These are phyloP conservation scores for Cystofilobasidium macerans DNA, from an alignment of 768 basidiomycete species.

Conservation along the genomic window DNA sequence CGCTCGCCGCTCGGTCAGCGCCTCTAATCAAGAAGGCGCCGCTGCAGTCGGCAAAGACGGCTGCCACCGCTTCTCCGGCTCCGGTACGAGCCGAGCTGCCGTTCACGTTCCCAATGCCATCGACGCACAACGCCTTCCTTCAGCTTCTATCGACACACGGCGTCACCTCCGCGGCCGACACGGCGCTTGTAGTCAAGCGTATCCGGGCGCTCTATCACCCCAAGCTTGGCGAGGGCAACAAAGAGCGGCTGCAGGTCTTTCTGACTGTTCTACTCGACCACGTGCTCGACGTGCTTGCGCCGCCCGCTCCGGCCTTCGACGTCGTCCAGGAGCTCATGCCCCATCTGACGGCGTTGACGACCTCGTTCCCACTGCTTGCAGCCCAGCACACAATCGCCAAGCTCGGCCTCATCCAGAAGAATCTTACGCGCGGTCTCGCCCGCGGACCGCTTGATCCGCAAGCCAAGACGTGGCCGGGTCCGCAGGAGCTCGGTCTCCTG, in stretches of 20 bases:
- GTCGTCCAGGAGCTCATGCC: conserved; percentile 58
- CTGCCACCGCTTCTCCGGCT: not conserved
- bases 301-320: conserved; percentile 50
- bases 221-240: conserved; percentile 82
- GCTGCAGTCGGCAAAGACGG: not conserved
- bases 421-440: conserved; percentile 70
- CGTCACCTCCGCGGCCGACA: conserved; percentile 47
- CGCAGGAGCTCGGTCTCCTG: conserved; percentile 68
- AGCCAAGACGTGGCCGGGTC: conserved; percentile 78
- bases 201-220: conserved; percentile 85
- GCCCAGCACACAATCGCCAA: conserved; percentile 73
- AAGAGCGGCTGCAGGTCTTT: conserved; percentile 80
- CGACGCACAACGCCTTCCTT: conserved; percentile 78
- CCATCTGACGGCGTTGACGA: conserved; percentile 66
- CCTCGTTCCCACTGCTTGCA: conserved; percentile 65
- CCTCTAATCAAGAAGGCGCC: not conserved
- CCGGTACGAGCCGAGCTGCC: conserved; percentile 51
- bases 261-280: conserved; percentile 76
- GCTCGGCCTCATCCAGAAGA: conserved; percentile 83
- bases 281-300: conserved; percentile 60
- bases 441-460: conserved; percentile 51
- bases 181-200: conserved; percentile 73
- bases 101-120: conserved; percentile 82
- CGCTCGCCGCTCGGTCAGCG: not conserved
- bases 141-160: conserved; percentile 60